Base-by-base conservation (phyloP, 2,329 filamentous ascomycete genomes). In the Sclerotinia nivalis region DNA sequence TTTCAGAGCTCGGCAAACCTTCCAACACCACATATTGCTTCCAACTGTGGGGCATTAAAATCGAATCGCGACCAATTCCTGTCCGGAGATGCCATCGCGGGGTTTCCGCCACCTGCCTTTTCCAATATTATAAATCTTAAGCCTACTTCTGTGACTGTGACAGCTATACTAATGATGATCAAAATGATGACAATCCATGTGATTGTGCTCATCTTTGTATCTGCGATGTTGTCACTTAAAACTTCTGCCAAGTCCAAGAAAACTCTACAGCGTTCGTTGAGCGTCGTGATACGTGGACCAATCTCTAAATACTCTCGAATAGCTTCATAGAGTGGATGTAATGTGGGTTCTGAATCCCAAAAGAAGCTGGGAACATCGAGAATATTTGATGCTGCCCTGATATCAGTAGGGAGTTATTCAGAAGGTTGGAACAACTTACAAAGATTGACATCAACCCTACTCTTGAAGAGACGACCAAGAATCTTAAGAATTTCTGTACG, bases 101-200 rank as follows among this genome's bases (percentile, higher is more conserved):
- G 49, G 49, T 68, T 64, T 70, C 43, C 71, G 50, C 13, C 62
- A 45, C 71, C 73, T 28, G 59, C 76, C 74, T 80, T 83, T 31
- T 79, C 78, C 66, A 97, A 82, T 68, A 97, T 91, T 40, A 85
- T 89, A 78, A 98, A 98, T 9, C 96, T 87, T 65, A 99, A 83
- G 68, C 91, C 88, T 12, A 98, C 95, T 81, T 99, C 96, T 4
- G 91, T 90, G 65, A 93, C 91, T 2, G 96, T 98, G 67, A 99
- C 93, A 66, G 93, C 84, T 77, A 99, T 98, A 78, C 91, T 95
- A 74, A 98, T 84, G 60, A 96, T 81, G 78, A 99, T 99, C 59
- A 99, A 87, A 59, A 97, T 86, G 77, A 99, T 99, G 80, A 98
- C 91, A 80, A 99, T 98, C 95, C 95, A 98, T 0, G 96, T 99